Evolutionary conservation across 495 filamentous ascomycete species (phyloP).

Genomic region (Penicillium cinerascens): DNA sequence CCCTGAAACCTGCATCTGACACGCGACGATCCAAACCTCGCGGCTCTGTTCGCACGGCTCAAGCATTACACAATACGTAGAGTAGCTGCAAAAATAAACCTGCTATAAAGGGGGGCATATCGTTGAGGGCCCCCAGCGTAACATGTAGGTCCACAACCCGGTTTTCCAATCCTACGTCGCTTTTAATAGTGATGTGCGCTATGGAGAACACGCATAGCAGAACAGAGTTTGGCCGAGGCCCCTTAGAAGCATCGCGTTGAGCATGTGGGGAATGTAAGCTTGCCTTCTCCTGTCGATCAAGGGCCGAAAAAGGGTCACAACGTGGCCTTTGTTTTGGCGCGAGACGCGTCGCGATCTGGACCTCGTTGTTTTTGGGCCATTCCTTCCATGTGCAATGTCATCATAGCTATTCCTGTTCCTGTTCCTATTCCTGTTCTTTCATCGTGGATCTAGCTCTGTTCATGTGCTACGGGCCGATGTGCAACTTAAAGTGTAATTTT

Average conservation of each 20-base stretch:
- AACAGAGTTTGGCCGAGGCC: constrained; percentile 8
- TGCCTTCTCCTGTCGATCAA: constrained; percentile 25
- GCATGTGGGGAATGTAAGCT: constrained; percentile 4
- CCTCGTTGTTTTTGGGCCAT: background rate
- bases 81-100: background rate
- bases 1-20: background rate
- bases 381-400: background rate
- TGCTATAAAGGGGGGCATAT: background rate
- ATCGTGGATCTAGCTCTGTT: background rate
- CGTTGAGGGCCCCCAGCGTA: background rate
- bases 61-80: background rate
- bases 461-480: background rate
- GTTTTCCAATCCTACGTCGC: background rate
- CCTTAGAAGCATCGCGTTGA: constrained; percentile 3
- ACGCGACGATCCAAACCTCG: constrained; percentile 7
- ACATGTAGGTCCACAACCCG: background rate
- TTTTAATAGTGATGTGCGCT: constrained; percentile 8
- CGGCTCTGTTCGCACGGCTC: constrained; percentile 5
- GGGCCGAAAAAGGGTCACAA: constrained; percentile 1
- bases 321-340: constrained; percentile 1
- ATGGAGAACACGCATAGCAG: constrained; percentile 1
- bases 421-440: background rate
- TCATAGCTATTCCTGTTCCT: background rate
- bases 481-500: no score
- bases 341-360: background rate